These are phyloP conservation scores for Sclerotinia trifoliorum DNA, from an alignment of 2,329 filamentous ascomycete genomes.

Conservation along the genomic window DNA sequence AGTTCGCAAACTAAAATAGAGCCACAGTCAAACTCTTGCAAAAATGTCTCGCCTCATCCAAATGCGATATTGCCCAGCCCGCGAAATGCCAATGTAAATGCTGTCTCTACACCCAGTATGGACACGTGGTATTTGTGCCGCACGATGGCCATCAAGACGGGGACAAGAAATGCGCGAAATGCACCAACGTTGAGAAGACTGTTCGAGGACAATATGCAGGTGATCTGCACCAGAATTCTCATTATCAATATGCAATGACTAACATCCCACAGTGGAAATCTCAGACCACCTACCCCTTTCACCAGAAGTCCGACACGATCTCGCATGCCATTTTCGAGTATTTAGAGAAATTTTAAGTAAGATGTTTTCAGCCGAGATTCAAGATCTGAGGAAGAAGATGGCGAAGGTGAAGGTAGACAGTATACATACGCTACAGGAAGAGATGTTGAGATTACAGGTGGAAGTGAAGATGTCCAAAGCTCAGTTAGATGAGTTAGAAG, in stretches of 20 bases:
- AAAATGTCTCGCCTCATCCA: neutral
- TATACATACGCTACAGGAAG: neutral
- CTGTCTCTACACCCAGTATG: neutral
- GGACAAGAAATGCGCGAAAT: neutral
- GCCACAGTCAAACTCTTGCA: neutral
- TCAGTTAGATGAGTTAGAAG: neutral
- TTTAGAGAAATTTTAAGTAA: neutral
- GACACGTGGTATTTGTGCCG: neutral
- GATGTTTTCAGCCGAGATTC: neutral
- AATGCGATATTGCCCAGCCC: constrained; percentile 7
- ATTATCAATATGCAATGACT: neutral
- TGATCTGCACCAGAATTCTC: neutral
- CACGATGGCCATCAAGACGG: neutral
- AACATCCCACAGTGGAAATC: neutral
- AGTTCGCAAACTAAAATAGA: neutral
- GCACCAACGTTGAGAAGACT: neutral
- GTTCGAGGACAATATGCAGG: constrained; percentile 4
- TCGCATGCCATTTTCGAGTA: neutral
- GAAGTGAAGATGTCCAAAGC: neutral
- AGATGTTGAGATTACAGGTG: neutral
- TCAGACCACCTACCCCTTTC: neutral
- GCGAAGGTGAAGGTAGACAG: neutral
- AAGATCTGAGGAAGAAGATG: neutral
- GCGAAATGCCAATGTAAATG: neutral
- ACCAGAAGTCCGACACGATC: neutral